Evolutionary conservation across 352 stramenopile genomes (phyloP).

Genomic region (Phytopythium chamaehyphon): DNA sequence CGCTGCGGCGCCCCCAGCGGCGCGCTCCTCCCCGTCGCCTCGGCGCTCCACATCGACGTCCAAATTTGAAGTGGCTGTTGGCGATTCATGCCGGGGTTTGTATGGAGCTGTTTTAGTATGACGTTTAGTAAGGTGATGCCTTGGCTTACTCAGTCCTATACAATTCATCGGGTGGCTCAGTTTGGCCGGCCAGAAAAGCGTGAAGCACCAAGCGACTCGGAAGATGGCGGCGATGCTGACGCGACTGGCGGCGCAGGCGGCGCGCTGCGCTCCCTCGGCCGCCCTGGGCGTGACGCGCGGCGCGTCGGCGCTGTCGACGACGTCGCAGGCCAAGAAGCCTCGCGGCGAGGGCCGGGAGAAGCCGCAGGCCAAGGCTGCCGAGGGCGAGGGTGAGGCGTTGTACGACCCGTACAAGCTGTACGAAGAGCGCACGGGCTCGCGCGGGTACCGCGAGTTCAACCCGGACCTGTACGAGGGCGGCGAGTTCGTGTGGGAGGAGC

Average conservation of each 20-base stretch:
- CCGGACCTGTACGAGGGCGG: conserved; percentile 51
- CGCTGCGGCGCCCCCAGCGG: conserved; percentile 37
- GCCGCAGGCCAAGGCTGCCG: conserved; percentile 1
- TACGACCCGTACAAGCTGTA: conserved; percentile 85
- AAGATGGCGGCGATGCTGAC: conserved; percentile 35
- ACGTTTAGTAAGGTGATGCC: no score
- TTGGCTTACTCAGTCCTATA: no score
- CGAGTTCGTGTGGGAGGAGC: conserved; percentile 69
- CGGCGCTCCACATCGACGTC: conserved; percentile 49
- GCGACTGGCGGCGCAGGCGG: conserved; percentile 34
- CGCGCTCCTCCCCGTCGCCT: conserved; percentile 27
- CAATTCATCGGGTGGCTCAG: no score
- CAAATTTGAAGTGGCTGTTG: no score
- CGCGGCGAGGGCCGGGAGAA: no score
- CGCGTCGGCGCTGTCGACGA: conserved; percentile 3
- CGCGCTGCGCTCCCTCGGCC: conserved; percentile 2
- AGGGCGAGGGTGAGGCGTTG: conserved; percentile 30
- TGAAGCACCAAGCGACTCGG: no score
- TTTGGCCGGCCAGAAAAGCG: no score
- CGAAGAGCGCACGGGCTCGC: conserved; percentile 65
- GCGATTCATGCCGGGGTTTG: no score
- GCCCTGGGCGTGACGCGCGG: no score
- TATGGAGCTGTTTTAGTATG: no score
- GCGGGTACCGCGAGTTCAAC: conserved; percentile 79
- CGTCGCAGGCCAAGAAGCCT: conserved; percentile 2